Conservation (phyloP, 768 basidiomycete species). For the Lentinula detonsa region DNA sequence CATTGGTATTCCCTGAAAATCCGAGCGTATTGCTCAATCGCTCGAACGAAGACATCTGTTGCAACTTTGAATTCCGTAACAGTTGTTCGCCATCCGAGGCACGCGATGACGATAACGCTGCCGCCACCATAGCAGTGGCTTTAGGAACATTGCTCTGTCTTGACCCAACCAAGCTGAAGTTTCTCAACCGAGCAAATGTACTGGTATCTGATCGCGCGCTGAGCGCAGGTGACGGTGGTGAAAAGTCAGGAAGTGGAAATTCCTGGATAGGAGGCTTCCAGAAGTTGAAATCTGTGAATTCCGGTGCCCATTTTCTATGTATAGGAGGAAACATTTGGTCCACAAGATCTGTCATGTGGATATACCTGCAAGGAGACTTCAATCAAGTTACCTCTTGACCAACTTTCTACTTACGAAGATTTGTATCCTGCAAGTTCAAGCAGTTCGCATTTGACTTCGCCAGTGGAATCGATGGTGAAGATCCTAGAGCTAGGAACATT, state of each 20-base stretch:
- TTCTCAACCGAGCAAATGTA: conserved; percentile 65
- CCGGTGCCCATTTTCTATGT: conserved; percentile 79
- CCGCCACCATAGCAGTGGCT: conserved; percentile 9
- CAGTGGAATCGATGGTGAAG: conserved; percentile 93
- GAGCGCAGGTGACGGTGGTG: conserved; percentile 88
- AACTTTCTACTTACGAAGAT: conserved; percentile 61
- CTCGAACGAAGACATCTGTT: conserved; percentile 76
- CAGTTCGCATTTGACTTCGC: conserved; percentile 96
- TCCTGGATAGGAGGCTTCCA: conserved; percentile 85
- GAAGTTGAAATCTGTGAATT: conserved; percentile 96
- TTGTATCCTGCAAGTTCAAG: conserved; percentile 97
- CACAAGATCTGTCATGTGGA: conserved; percentile 98
- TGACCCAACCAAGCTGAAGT: conserved; percentile 68
- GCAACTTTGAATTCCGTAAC: conserved; percentile 36
- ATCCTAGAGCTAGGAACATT: conserved; percentile 91
- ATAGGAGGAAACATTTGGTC: conserved; percentile 99
- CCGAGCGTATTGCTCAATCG: conserved; percentile 56
- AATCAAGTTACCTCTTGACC: background rate
- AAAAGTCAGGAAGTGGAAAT: conserved; percentile 70
- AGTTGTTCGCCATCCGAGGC: conserved; percentile 18
- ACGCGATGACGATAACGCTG: conserved; percentile 22
- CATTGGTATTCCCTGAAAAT: conserved; percentile 31
- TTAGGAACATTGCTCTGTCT: conserved; percentile 25
- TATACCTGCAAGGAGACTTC: conserved; percentile 55
- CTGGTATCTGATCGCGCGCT: conserved; percentile 90